Percentiles rank a stretch among this genome's conserved stretches.
These are phyloP conservation scores for Skeletonema menzelii DNA, from an alignment of 108 stramenopile genomes.

Conservation along the genomic window DNA sequence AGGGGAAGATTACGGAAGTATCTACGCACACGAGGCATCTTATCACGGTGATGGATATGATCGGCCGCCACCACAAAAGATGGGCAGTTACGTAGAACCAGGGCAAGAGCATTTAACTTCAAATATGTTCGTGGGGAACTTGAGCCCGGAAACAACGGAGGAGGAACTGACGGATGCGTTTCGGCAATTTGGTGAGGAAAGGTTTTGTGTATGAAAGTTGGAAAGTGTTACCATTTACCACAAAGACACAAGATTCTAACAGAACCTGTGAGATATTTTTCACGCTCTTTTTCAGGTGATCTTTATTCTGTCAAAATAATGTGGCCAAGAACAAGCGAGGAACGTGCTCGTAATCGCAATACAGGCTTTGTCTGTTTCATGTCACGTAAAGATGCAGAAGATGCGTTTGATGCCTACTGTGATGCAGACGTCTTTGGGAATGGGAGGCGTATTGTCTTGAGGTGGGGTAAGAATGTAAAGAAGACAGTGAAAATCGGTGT, in stretches of 20 bases:
- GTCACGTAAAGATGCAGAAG: slow-evolving; percentile 83
- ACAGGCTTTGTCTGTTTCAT: slow-evolving; percentile 92
- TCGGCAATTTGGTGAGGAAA: slow-evolving; percentile 80
- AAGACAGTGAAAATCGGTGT: slow-evolving; percentile 58
- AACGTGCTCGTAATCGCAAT: slow-evolving; percentile 77
- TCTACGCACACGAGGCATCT: slow-evolving; percentile 5
- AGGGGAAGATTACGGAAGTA: slow-evolving; percentile 25
- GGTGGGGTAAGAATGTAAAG: slow-evolving; percentile 84
- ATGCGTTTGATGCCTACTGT: slow-evolving; percentile 82
- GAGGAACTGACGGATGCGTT: slow-evolving; percentile 81
- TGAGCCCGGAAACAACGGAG: slow-evolving; percentile 86
- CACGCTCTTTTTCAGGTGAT: slow-evolving; percentile 47
- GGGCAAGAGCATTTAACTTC: slow-evolving; percentile 80
- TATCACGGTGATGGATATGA: slow-evolving; percentile 9
- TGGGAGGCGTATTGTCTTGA: slow-evolving; percentile 62
- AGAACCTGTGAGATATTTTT: slow-evolving; percentile 17
- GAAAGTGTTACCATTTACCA: too few relatives aligned
- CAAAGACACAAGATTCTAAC: slow-evolving; percentile 3
- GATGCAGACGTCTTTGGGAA: slow-evolving; percentile 76
- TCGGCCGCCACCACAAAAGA: slow-evolving; percentile 53
- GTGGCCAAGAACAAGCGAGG: slow-evolving; percentile 92
- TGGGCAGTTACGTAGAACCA: slow-evolving; percentile 76
- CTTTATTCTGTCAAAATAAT: slow-evolving; percentile 92
- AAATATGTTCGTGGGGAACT: slow-evolving; percentile 89
- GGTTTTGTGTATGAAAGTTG: not conserved